phyloP scores from a whole-genome alignment of 129 eudicot species.

The Pittosporum tobira region DNA sequence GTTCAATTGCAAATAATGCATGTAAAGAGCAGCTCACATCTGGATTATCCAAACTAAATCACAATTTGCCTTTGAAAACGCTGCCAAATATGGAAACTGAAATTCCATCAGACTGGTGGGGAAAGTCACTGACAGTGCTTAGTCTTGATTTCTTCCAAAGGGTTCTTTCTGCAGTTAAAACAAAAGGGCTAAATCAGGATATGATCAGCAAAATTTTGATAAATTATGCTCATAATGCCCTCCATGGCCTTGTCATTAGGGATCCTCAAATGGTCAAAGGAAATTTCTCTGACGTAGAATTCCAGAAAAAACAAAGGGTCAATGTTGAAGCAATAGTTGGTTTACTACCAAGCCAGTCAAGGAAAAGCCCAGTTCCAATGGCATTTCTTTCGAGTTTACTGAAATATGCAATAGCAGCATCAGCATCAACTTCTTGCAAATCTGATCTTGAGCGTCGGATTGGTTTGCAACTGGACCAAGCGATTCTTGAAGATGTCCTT shows the following conservation, averaged over 20 bases:
- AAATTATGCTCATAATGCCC: constrained; percentile 76
- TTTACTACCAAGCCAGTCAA: constrained; percentile 73
- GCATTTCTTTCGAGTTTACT: constrained; percentile 84
- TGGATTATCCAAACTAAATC: constrained; percentile 71
- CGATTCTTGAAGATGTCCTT: constrained; percentile 88
- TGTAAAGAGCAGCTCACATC: constrained; percentile 81
- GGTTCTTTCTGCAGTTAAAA: constrained; percentile 63
- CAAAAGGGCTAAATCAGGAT: constrained; percentile 84
- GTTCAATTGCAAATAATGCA: constrained; percentile 74
- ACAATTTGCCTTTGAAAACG: constrained; percentile 43
- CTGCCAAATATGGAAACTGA: constrained; percentile 37
- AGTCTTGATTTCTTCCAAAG: constrained; percentile 77
- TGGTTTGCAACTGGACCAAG: constrained; percentile 88
- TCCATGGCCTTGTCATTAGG: constrained; percentile 55
- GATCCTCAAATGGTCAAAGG: constrained; percentile 55
- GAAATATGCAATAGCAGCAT: constrained; percentile 57
- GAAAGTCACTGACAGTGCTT: constrained; percentile 48
- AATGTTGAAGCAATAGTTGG: constrained; percentile 64
- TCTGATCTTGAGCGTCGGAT: constrained; percentile 91
- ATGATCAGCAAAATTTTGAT: constrained; percentile 69
- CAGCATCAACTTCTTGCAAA: constrained; percentile 70
- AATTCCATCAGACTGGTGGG: constrained; percentile 78
- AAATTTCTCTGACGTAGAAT: constrained; percentile 41
- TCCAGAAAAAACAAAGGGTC: constrained; percentile 67
- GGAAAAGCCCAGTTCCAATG: constrained; percentile 90